These are phyloP conservation scores for Haematococcus sp. DNA, from an alignment of 139 green algal species.

Conservation along the genomic window DNA sequence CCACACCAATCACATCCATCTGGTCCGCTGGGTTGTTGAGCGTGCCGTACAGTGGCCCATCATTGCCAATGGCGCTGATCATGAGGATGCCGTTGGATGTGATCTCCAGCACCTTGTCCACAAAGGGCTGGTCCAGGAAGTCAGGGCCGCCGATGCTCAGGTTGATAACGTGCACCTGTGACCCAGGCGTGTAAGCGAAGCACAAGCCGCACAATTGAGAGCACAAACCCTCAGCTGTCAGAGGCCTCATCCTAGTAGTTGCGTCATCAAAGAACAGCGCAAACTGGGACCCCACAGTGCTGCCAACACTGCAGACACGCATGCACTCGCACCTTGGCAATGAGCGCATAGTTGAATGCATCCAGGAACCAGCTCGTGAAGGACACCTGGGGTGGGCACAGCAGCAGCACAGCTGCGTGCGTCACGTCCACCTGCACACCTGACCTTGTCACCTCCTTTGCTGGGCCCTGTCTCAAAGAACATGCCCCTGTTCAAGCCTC, in stretches of 20 bases:
- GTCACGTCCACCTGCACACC: no score
- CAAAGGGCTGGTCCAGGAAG: constrained; percentile 96
- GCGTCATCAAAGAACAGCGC: no score
- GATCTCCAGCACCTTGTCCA: constrained; percentile 96
- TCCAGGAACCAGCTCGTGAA: constrained; percentile 99
- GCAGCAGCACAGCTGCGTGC: no score
- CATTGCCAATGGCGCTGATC: constrained; percentile 93
- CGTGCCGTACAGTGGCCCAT: constrained; percentile 95
- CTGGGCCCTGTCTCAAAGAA: no score
- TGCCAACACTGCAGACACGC: no score
- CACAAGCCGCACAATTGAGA: neutral
- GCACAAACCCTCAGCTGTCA: no score
- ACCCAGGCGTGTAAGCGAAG: constrained; percentile 18
- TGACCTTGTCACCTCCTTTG: no score
- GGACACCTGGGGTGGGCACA: no score
- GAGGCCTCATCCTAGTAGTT: no score
- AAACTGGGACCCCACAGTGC: no score
- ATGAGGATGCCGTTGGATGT: constrained; percentile 93
- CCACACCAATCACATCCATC: constrained; percentile 96
- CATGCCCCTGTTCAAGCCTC: no score
- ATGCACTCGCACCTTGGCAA: constrained; percentile 10
- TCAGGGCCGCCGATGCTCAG: constrained; percentile 97
- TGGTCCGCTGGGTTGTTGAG: constrained; percentile 99
- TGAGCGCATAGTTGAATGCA: constrained; percentile 98
- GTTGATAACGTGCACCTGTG: constrained; percentile 93